Evolutionary conservation across 306 rosid species (phyloP), one percentile per base, ranked within the genome.

Genomic region (Quillaja saponaria): DNA sequence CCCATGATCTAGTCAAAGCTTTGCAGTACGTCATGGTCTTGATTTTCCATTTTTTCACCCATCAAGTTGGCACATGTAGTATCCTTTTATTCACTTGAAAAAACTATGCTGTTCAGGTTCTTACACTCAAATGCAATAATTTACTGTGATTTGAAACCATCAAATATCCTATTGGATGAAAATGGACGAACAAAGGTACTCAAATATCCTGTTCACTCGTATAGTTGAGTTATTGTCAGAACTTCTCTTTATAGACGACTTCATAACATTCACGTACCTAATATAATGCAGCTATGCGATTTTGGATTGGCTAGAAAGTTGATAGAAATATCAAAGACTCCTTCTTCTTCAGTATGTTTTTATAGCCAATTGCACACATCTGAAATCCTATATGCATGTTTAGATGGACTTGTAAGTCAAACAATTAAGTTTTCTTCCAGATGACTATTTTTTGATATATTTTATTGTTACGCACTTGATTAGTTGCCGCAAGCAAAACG

Each of bases 111-210:
- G 39, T 71, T 58, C 78, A 92, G 99, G 87, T 92, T 66, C 67
- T 78, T 92, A 73, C 99, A 92, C 70, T 89, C 95, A 51, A 89
- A 78, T 74, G 99, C 94, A 72, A 87, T 87, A 61, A 82, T 92
- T 34, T 92, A 92, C 60, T 87, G 95, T 73, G 99, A 92, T 75
- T 74, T 92, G 82, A 92, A 92, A 76, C 99, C 99, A 62, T 89
- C 99, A 63, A 92, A 92, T 73, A 80, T 92, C 61, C 77, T 92
- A 35, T 72, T 92, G 47, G 96, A 92, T 35, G 99, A 92, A 80
- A 92, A 92, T 75, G 99, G 99, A 13, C 68, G 84, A 40, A 73
- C 81, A 55, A 92, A 89, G 99, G 99, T 92, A 65, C 52, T 47
- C 35, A 19, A 34, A 49, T 44, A 31, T 33, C 21, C 16, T 35